Conservation (phyloP, 208 protist species). For the Crithidia mellificae region DNA sequence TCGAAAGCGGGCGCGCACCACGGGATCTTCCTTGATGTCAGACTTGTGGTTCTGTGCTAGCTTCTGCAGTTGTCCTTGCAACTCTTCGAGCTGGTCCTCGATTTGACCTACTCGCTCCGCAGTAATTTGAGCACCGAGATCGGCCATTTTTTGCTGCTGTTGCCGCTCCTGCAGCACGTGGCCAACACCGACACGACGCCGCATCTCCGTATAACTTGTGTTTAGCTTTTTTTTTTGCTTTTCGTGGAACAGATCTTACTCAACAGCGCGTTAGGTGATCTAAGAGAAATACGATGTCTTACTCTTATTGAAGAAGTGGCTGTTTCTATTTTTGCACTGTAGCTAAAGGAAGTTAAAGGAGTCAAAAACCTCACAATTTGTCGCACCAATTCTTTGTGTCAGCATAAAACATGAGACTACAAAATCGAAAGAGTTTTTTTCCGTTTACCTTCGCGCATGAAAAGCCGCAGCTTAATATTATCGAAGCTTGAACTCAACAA, state of each 20-base stretch:
- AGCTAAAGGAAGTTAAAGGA: too few species aligned
- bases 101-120: slow-evolving; percentile 79
- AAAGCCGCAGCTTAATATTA: too few species aligned
- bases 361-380: too few species aligned
- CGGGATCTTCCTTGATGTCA: slow-evolving; percentile 78
- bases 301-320: too few species aligned
- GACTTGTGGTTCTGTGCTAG: slow-evolving; percentile 66
- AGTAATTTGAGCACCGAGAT: slow-evolving; percentile 84
- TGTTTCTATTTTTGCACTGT: too few species aligned
- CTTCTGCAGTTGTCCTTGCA: slow-evolving; percentile 62
- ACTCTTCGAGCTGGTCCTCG: slow-evolving; percentile 76
- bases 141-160: slow-evolving; percentile 78
- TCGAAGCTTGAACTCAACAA: too few species aligned
- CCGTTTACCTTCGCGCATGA: too few species aligned
- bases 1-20: slow-evolving; percentile 83
- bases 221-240: not conserved
- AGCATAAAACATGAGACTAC: too few species aligned
- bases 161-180: slow-evolving; percentile 78
- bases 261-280: not conserved
- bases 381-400: too few species aligned
- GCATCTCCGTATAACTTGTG: too few species aligned
- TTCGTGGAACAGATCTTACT: not conserved
- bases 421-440: too few species aligned
- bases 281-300: too few species aligned
- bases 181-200: slow-evolving; percentile 80